Percentiles rank a stretch among this genome's conserved stretches.
Conservation (phyloP, 768 basidiomycete species). For the Boletus vermiculosoides region DNA sequence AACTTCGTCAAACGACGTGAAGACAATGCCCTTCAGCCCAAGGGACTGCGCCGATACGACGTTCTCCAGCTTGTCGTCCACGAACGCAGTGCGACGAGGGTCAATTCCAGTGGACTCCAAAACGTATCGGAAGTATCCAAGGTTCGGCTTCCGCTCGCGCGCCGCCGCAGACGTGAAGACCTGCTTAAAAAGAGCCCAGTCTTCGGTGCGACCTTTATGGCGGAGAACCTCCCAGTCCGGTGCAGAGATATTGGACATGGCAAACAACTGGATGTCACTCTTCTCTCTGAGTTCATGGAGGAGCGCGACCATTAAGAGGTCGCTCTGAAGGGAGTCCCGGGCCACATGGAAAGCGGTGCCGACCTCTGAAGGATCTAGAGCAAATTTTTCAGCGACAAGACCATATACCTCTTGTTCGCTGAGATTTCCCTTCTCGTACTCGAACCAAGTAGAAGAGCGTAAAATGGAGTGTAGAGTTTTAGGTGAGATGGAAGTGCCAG, state of each 20-base stretch:
- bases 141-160: slow-evolving; percentile 21
- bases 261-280: slow-evolving; percentile 11
- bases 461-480: slow-evolving; percentile 11
- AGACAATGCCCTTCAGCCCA: slow-evolving; percentile 21
- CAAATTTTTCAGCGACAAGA: slow-evolving; percentile 2
- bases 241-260: slow-evolving; percentile 24
- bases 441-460: slow-evolving; percentile 21
- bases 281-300: slow-evolving; percentile 14
- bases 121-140: slow-evolving; percentile 18
- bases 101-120: slow-evolving; percentile 17
- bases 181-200: slow-evolving; percentile 21
- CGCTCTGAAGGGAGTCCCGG: slow-evolving; percentile 9
- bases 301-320: slow-evolving; percentile 15
- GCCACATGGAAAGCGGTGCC: slow-evolving; percentile 5
- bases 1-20: slow-evolving; percentile 17
- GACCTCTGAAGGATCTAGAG: slow-evolving; percentile 14
- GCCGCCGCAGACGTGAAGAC: slow-evolving; percentile 22
- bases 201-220: slow-evolving; percentile 7
- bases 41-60: slow-evolving; percentile 19
- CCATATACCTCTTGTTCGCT: no score
- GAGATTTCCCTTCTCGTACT: slow-evolving; percentile 19
- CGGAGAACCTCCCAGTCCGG: slow-evolving; percentile 23
- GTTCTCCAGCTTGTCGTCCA: slow-evolving; percentile 26
- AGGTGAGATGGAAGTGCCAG: slow-evolving; percentile 13
- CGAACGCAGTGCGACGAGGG: slow-evolving; percentile 21